Evolutionary conservation across 2,329 filamentous ascomycete genomes (phyloP), one percentile per base, ranked within the genome.

Genomic region (Neopestalotiopsis sp.): DNA sequence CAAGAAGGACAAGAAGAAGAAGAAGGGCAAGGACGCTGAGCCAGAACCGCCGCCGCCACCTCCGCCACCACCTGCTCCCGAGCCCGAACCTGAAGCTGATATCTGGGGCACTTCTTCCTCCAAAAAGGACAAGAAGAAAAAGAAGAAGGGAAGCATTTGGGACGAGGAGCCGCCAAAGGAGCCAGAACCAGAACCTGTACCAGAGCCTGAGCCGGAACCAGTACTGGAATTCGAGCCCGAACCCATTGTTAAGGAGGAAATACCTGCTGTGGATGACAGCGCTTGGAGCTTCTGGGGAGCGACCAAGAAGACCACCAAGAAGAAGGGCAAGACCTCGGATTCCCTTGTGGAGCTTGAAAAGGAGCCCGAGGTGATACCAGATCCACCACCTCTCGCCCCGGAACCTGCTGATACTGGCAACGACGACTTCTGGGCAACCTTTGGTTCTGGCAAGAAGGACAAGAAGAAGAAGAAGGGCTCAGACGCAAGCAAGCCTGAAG

Each of bases 251-350:
- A 24, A 67, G 52, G 30, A 4, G 73, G 34, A 38, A 1, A 10
- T 38, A 7, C 58, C 65, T 45, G 79, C 76, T 14, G 81, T 82
- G 57, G 85, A 87, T 38, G 67, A 68, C 67, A 86, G 86, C 68
- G 87, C 88, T 72, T 88, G 88, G 76, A 84, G 81, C 69, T 84
- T 85, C 62, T 90, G 88, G 83, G 86, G 85, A 40, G 87, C 84
- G 65, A 81, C 83, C 12, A 88, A 88, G 74, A 88, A 88, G 70
- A 75, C 68, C 10, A 81, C 68, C 67, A 82, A 82, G 69, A 80
- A 81, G 56, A 76, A 74, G 65, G 71, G 71, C 69, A 74, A 76
- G 69, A 67, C 61, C n/a, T 74, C 69, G 42, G 71, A 69, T 65
- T 68, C 72, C 49, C 67, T 73, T 63, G 67, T 71, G 28, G 74